Conservation (phyloP, 345 rosid genomes). For the Eucalyptus brandiana region DNA sequence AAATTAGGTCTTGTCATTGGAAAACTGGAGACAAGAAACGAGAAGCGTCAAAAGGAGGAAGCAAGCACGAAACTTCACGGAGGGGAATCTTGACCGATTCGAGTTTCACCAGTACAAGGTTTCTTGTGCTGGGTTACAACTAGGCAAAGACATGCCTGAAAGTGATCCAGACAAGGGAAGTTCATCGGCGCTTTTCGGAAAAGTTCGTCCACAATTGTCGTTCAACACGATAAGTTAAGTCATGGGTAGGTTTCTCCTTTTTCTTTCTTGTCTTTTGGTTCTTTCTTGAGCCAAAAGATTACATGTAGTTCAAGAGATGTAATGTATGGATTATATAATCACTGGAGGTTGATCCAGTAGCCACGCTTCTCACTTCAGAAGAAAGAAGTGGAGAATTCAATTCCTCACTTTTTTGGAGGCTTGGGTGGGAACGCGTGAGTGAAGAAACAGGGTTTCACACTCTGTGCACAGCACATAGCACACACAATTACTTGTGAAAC, state of each 20-base stretch:
- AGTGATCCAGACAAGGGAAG: not conserved
- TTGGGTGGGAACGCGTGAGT: not conserved
- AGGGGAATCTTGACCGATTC: not conserved
- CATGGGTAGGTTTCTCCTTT: not conserved
- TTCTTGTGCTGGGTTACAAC: not conserved
- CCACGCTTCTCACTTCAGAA: not conserved
- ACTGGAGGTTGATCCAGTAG: not conserved
- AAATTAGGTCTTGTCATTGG: not conserved
- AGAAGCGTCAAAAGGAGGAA: not conserved
- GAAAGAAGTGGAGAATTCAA: not conserved
- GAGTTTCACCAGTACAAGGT: not conserved
- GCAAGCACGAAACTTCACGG: not conserved
- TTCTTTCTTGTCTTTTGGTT: not conserved
- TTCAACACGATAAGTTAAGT: not conserved
- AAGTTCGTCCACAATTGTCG: not conserved
- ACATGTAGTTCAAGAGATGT: not conserved
- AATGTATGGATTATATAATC: not conserved
- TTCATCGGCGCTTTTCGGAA: not conserved
- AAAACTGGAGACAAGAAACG: not conserved
- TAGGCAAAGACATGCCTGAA: not conserved
- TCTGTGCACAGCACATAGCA: no score
- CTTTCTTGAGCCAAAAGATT: not conserved
- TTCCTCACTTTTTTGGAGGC: not conserved
- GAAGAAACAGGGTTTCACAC: fast-evolving
- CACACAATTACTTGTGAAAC: not conserved